Conservation (phyloP, 306 rosid species). For the Casuarina cunninghamiana region DNA sequence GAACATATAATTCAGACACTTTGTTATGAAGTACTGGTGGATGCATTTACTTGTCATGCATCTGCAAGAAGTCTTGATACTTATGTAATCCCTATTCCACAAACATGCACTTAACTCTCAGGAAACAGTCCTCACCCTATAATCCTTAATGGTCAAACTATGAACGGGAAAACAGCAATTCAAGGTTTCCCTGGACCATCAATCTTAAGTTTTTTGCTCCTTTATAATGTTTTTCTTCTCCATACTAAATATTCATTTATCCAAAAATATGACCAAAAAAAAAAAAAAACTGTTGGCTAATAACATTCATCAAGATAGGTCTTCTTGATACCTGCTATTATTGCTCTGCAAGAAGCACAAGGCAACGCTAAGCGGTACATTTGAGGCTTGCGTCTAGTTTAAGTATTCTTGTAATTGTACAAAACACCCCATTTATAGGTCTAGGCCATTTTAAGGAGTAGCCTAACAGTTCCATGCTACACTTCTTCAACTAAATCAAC, state of each 20-base stretch:
- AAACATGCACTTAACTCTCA: not conserved
- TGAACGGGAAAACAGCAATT: not conserved
- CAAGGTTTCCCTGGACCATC: constrained; percentile 1
- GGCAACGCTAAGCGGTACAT: not conserved
- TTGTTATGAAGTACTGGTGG: not conserved
- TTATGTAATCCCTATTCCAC: not conserved
- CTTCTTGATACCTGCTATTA: not conserved
- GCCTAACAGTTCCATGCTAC: not conserved
- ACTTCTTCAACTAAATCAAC: not conserved
- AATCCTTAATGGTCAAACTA: not conserved
- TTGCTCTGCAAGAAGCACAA: not conserved
- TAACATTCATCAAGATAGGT: not conserved
- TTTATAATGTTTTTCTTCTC: not conserved
- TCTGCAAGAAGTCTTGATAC: not conserved
- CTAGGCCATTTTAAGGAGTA: not conserved
- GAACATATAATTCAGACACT: not conserved
- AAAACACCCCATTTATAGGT: not conserved
- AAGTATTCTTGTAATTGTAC: not conserved
- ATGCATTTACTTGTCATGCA: not conserved
- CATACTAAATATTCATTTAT: not conserved
- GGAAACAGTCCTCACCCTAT: not conserved
- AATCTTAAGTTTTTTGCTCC: not conserved
- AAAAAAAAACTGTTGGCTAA: not conserved
- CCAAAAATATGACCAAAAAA: not conserved
- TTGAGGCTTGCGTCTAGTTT: not conserved